Percentiles rank a stretch among this genome's conserved stretches.
Conservation (phyloP, 148 eudicot genomes). For the Chenopodium formosanum region DNA sequence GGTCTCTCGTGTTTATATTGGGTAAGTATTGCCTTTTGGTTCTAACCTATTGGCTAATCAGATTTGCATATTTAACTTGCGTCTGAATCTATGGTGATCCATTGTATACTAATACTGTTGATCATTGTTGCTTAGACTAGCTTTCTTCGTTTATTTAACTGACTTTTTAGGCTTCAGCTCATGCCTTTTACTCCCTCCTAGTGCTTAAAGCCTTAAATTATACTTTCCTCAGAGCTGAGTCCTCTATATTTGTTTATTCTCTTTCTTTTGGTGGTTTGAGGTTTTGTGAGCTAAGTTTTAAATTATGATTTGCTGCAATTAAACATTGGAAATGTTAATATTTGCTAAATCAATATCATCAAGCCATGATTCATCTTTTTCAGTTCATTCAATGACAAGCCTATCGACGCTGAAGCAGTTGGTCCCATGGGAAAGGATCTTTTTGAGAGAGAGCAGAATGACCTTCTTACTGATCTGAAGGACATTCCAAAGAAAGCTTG, state of each 20-base stretch:
- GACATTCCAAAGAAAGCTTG: conserved; percentile 97
- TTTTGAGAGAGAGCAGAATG: conserved; percentile 89
- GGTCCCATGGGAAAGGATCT: conserved; percentile 80
- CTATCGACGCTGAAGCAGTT: conserved; percentile 54
- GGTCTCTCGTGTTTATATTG: conserved; percentile 86
- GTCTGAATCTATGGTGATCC: background rate
- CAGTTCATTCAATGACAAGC: conserved; percentile 92
- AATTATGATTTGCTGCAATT: background rate
- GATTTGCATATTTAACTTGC: background rate
- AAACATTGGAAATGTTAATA: background rate
- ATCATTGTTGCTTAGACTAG: background rate
- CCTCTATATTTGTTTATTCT: background rate
- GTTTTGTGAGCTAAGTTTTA: background rate
- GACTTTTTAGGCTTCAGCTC: background rate
- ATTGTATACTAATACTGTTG: background rate
- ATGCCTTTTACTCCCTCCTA: background rate
- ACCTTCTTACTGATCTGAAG: conserved; percentile 77
- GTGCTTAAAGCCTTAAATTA: background rate
- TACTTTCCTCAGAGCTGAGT: background rate
- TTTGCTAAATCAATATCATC: background rate
- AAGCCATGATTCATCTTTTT: conserved; percentile 14
- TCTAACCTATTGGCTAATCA: background rate
- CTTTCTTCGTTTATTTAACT: background rate
- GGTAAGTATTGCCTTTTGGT: conserved; percentile 44
- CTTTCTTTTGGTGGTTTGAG: conserved; percentile 3